A percentile compares a stretch with the other conserved stretches of the same genome.
phyloP scores from a whole-genome alignment of 2,329 filamentous ascomycete species.

The Aureobasidium vineae region DNA sequence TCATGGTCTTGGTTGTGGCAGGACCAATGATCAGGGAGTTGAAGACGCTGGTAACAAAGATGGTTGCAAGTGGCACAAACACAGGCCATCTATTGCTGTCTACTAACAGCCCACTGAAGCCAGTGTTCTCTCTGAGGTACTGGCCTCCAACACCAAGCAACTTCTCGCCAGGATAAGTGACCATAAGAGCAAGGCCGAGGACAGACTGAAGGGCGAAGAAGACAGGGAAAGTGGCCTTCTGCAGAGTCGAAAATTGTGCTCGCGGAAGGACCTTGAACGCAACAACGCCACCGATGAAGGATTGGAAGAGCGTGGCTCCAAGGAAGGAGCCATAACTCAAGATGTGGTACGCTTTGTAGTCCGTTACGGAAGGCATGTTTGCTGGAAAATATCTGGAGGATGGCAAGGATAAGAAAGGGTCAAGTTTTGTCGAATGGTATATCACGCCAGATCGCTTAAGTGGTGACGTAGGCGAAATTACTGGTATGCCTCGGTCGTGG shows the following conservation, averaged over 20 bases:
- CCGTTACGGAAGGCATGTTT: conserved; percentile 43
- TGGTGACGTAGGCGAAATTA: conserved; percentile 21
- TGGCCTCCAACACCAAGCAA: conserved; percentile 32
- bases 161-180: conserved; percentile 73
- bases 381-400: not conserved
- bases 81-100: conserved; percentile 62
- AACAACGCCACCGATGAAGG: conserved; percentile 71
- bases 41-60: conserved; percentile 66
- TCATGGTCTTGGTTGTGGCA: conserved; percentile 70
- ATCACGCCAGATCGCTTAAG: conserved; percentile 17
- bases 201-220: conserved; percentile 85
- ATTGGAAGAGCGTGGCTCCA: conserved; percentile 84
- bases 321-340: conserved; percentile 78
- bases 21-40: conserved; percentile 75
- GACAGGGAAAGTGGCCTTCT: conserved; percentile 76
- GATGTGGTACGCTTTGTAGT: conserved; percentile 72
- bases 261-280: conserved; percentile 75
- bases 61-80: conserved; percentile 65
- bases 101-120: conserved; percentile 50
- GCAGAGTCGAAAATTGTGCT: conserved; percentile 76
- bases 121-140: conserved; percentile 33
- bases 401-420: not conserved
- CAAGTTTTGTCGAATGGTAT: not conserved
- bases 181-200: conserved; percentile 67
- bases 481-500: not conserved